Percentiles rank a stretch among this genome's conserved stretches.
Conservation (phyloP, 177 flowering plant species). For the Vitis hybrid region DNA sequence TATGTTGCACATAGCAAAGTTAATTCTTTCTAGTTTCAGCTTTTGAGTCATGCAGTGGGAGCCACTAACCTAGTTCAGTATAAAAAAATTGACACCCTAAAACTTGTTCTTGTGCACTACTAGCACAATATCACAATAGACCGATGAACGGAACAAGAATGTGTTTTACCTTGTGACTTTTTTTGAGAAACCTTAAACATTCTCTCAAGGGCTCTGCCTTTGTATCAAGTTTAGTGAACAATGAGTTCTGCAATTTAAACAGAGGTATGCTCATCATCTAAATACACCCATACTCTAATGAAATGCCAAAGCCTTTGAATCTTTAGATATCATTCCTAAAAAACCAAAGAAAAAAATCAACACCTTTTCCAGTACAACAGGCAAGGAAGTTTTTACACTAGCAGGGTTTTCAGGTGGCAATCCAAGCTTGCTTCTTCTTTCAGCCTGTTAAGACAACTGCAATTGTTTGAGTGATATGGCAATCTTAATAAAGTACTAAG, state of each 20-base stretch:
- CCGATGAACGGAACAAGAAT: neutral
- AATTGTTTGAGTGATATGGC: neutral
- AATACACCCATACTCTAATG: neutral
- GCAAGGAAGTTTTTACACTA: slow-evolving; percentile 36
- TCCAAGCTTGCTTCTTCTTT: slow-evolving; percentile 75
- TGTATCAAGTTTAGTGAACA: slow-evolving; percentile 31
- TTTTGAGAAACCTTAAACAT: slow-evolving; percentile 76
- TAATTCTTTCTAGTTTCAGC: too few species aligned
- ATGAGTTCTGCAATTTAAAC: slow-evolving; percentile 37
- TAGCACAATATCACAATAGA: neutral
- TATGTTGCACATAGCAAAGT: too few species aligned
- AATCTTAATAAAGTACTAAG: neutral
- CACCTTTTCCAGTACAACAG: slow-evolving; percentile 52
- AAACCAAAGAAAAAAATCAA: neutral
- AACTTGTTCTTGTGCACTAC: neutral
- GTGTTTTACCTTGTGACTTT: slow-evolving; percentile 62
- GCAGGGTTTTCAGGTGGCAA: slow-evolving; percentile 43
- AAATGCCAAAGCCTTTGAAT: neutral
- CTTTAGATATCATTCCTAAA: neutral
- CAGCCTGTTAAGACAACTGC: slow-evolving; percentile 45
- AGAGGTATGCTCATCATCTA: neutral
- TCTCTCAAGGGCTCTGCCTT: slow-evolving; percentile 81
- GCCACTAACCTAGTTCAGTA: neutral
- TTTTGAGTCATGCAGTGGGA: neutral
- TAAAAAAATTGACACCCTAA: neutral